Evolutionary conservation across 257 asterid species (phyloP), one percentile per base, ranked within the genome.

Genomic region (Leonotis leonurus): DNA sequence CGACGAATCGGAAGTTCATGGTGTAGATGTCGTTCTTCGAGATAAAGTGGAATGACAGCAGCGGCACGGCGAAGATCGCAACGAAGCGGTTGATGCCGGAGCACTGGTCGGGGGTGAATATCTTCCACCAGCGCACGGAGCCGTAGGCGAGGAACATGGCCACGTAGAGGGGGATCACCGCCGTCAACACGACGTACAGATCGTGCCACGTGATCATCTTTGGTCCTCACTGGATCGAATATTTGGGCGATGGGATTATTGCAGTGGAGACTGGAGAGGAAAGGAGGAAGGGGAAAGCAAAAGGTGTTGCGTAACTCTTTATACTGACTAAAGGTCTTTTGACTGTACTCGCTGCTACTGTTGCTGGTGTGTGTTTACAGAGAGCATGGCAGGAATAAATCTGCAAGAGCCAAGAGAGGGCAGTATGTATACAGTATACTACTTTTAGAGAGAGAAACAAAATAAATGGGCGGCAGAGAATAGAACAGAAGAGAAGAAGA

Each of bases 121-220:
- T 90, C 48, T 87, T 90, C 97, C 97, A 90, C 96, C 97, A 90
- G 3, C 95, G 90, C 16, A 90, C 97, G 0, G 96, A 87, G 20
- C 97, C 97, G 65, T 90, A 90, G 56, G 97, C 97, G 51, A 90
- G 57, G 3, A 90, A 80, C 97, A 90, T 90, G 56, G 97, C 96
- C 37, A 87, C 97, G 24, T 90, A 90, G 1, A 90, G 87, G 0
- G 96, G 97, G 16, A 85, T 59, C 52, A 90, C 85, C 16, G 97
- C 97, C 10, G 96, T 85, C 16, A 90, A 77, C 39, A 90, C 97
- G 13, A 80, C 87, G 60, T 90, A 90, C 0, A 90, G 93, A 80
- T 90, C 97, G 53, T 87, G 87, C 87, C 82, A 74, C 58, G 49
- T 74, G 17, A 90, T 90, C 97, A 90, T 90, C 45, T 78, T 39